Percentiles rank a stretch among this genome's conserved stretches.
Conservation (phyloP, 1,284 basidiomycete species). For the Rhodotorula sp. region DNA sequence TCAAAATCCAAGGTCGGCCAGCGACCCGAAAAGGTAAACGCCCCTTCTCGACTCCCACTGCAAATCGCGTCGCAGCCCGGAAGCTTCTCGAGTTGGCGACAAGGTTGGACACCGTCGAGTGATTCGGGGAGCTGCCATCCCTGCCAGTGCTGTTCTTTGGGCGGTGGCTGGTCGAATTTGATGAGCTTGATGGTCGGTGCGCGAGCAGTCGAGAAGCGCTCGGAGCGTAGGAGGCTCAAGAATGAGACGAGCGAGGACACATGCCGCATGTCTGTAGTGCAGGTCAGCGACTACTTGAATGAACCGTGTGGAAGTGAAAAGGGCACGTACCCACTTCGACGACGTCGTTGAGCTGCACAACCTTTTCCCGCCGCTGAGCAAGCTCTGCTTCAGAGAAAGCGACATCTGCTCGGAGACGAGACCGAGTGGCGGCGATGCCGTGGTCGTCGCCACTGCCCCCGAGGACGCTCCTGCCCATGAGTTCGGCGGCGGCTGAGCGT, state of each 20-base stretch:
- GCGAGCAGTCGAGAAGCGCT: not conserved
- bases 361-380: not conserved
- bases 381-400: not conserved
- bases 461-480: slow-evolving; percentile 14
- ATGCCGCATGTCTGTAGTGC: slow-evolving; percentile 22
- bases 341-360: not conserved
- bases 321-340: slow-evolving; percentile 17
- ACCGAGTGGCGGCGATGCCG: not conserved
- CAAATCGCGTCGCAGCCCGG: slow-evolving; percentile 28
- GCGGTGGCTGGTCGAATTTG: slow-evolving; percentile 9
- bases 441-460: not conserved
- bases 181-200: slow-evolving; percentile 12
- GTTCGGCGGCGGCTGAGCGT: not conserved
- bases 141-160: slow-evolving; percentile 7
- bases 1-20: not conserved
- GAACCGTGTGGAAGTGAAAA: too few species aligned
- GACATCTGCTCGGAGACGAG: not conserved
- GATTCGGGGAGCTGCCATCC: slow-evolving; percentile 1
- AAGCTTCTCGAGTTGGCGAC: slow-evolving; percentile 15
- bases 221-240: not conserved
- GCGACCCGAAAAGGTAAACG: slow-evolving; percentile 1
- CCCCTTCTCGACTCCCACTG: slow-evolving; percentile 4
- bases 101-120: slow-evolving; percentile 12
- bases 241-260: not conserved
- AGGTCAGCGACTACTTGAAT: too few species aligned